A percentile compares a stretch with the other conserved stretches of the same genome.
Conservation (phyloP, 345 rosid species). For the Linum tenue region DNA sequence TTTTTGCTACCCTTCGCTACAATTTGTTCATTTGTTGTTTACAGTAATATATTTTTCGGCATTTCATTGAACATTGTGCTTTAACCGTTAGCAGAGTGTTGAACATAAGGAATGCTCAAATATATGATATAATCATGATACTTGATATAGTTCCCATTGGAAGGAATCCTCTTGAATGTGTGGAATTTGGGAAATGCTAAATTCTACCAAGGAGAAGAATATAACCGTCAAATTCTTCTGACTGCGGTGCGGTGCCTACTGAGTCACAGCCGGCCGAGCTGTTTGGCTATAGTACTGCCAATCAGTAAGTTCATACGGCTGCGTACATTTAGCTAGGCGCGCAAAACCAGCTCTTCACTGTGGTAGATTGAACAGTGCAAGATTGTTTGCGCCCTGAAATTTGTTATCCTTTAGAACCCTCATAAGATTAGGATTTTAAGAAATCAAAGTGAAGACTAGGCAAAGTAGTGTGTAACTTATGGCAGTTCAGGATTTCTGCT, state of each 20-base stretch:
- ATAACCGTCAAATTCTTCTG: not conserved
- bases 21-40: not conserved
- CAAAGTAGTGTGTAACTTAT: not conserved
- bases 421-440: not conserved
- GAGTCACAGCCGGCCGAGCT: slow-evolving; percentile 56
- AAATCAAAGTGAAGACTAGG: not conserved
- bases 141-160: too few species aligned
- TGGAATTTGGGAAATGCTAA: too few species aligned
- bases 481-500: not conserved
- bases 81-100: not conserved
- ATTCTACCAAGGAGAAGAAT: too few species aligned
- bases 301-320: slow-evolving; percentile 70
- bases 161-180: too few species aligned
- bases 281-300: slow-evolving; percentile 65
- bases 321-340: slow-evolving; percentile 45
- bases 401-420: not conserved
- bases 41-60: too few species aligned
- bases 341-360: slow-evolving; percentile 66
- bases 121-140: too few species aligned
- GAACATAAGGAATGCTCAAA: not conserved
- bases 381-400: slow-evolving; percentile 44
- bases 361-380: slow-evolving; percentile 39
- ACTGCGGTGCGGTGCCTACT: not conserved
- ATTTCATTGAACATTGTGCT: not conserved
- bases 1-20: too few species aligned